Percentiles rank a stretch among this genome's conserved stretches.
Conservation (phyloP, 768 basidiomycete species). For the Boletus coccyginus region DNA sequence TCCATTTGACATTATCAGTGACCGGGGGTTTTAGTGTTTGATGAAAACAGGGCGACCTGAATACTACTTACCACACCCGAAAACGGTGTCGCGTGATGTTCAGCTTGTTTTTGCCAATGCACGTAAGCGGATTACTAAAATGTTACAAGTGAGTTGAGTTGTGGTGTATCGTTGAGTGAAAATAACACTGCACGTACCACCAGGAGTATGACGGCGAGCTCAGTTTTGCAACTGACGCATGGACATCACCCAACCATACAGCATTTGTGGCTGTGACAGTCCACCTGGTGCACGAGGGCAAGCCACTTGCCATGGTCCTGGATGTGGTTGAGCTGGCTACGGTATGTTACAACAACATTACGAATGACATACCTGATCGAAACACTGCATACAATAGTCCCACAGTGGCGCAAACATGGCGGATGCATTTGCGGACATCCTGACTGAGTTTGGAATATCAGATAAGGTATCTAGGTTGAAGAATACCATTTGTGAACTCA, state of each 20-base stretch:
- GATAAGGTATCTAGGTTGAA: neutral
- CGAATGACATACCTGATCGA: no score
- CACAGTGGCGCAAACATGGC: neutral
- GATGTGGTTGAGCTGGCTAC: neutral
- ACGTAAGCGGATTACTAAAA: neutral
- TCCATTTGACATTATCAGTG: no score
- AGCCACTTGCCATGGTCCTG: neutral
- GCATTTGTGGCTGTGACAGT: neutral
- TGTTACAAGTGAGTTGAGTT: neutral
- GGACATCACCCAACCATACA: no score
- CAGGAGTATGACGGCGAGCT: neutral
- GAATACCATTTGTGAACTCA: no score
- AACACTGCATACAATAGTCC: neutral
- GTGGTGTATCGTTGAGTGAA: no score
- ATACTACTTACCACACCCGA: no score
- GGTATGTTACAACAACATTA: no score
- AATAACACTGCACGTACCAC: neutral
- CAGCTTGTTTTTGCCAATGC: neutral
- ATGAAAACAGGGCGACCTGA: no score
- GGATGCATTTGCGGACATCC: neutral
- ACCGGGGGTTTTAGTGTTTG: no score
- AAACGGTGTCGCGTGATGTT: neutral
- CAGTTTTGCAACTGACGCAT: neutral
- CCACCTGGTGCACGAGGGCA: neutral
- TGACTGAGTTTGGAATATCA: neutral